Evolutionary conservation across 2,329 filamentous ascomycete species (phyloP), one percentile per base, ranked within the genome.

Genomic region (Trichoderma sp.): DNA sequence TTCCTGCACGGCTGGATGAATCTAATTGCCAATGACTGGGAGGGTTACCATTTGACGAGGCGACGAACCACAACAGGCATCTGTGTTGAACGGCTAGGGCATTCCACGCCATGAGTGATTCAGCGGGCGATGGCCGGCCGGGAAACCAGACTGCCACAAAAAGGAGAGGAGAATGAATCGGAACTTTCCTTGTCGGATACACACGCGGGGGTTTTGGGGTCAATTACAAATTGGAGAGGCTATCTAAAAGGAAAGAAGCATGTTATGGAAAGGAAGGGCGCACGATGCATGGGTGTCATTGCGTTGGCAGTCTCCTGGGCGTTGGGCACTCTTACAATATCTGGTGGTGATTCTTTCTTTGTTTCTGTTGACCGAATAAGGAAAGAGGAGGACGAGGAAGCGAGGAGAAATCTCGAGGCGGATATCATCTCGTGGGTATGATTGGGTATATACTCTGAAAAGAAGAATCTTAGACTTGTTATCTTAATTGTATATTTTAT

Each of bases 371-470:
- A 50, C 26, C 15, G 10, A 5, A 43, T 43, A 9, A 14, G 19
- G 4, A 19, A 30, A 21, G 19, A 30, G 10, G 19, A 30, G 10
- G 19, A n/a, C 10, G 28, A 34, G 15, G 17, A n/a, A 52, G 48
- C 9, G 19, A 30, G 55, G 43, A 51, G 52, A 45, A 55, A 55
- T 63, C 41, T 55, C 41, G 17, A 28, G 41, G 67, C 62, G 62
- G 34, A 48, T 52, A 59, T 54, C 45, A 39, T 39, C 34, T 12
- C 10, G 30, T 34, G 30, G 30, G 55, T 67, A 68, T 61, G 65
- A 67, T 64, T 68, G 65, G 65, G 58, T 67, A 59, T 64, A 63
- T 66, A 60, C 48, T 66, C 55, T 47, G 52, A 63, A 58, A 43
- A 66, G 52, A 58, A 58, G 52, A 56, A 47, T 64, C 47, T 58